These are phyloP conservation scores for Jaminaea rosea DNA, from an alignment of 1,284 basidiomycete species.

Conservation along the genomic window DNA sequence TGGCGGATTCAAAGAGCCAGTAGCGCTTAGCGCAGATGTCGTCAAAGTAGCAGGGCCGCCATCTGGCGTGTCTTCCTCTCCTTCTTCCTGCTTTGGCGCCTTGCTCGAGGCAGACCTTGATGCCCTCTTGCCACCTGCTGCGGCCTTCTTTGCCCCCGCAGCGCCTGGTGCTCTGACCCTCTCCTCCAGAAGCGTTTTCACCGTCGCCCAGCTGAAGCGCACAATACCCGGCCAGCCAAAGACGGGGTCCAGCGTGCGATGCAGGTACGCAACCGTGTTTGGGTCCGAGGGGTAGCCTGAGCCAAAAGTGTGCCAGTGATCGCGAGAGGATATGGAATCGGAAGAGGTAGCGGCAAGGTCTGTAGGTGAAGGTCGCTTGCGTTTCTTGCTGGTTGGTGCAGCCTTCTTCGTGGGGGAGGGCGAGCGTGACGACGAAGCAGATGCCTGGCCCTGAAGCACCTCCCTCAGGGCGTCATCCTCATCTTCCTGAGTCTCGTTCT, in stretches of 20 bases:
- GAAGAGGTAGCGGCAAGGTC: background rate
- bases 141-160: background rate
- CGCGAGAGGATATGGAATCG: background rate
- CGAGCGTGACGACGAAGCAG: background rate
- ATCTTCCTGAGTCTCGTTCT: background rate
- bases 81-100: constrained; percentile 3
- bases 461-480: constrained; percentile 3
- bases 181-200: constrained; percentile 77
- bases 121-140: background rate
- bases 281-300: constrained; percentile 58
- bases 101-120: background rate
- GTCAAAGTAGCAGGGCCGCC: too few species aligned
- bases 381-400: constrained; percentile 8
- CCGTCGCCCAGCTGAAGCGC: constrained; percentile 91
- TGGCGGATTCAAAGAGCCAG: background rate
- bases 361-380: constrained; percentile 6
- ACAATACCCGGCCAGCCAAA: constrained; percentile 88
- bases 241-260: constrained; percentile 66
- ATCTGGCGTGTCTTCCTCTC: constrained; percentile 9
- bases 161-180: constrained; percentile 53
- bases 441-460: constrained; percentile 12
- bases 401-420: background rate
- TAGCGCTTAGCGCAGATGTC: constrained; percentile 1
- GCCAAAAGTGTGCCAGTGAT: constrained; percentile 11
- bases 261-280: constrained; percentile 79